These are phyloP conservation scores for Durusdinium trenchii DNA, from an alignment of 73 alveolate species.

Conservation along the genomic window DNA sequence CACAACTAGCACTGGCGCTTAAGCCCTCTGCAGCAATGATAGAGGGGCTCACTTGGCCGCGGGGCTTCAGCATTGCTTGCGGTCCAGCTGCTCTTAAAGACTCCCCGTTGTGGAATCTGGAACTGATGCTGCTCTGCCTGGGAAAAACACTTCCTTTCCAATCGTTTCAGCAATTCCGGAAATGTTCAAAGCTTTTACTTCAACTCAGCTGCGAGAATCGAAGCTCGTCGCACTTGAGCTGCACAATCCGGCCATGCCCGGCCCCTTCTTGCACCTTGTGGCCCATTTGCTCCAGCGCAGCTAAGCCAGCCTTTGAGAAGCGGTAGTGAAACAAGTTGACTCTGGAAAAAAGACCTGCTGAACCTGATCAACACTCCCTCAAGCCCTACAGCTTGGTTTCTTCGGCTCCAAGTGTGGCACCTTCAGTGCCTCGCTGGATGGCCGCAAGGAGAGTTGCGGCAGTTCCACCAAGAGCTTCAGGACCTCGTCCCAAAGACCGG, in stretches of 20 bases:
- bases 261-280: neutral
- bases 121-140: slow-evolving; percentile 86
- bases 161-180: neutral
- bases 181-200: neutral
- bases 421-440: slow-evolving; percentile 28
- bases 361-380: neutral
- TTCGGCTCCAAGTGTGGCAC: neutral
- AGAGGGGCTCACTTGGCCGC: no score
- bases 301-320: neutral
- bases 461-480: slow-evolving; percentile 5
- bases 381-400: no score
- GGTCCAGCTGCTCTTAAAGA: neutral
- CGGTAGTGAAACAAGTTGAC: neutral
- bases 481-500: neutral
- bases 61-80: no score
- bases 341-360: neutral
- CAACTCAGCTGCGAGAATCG: slow-evolving; percentile 49
- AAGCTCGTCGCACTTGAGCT: slow-evolving; percentile 19
- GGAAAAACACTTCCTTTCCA: neutral
- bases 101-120: slow-evolving; percentile 39
- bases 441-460: slow-evolving; percentile 64
- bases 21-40: no score
- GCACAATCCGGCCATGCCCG: neutral
- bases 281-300: neutral
- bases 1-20: no score